phyloP scores from a whole-genome alignment of 257 asterid species.

The Cruciata laevipes region DNA sequence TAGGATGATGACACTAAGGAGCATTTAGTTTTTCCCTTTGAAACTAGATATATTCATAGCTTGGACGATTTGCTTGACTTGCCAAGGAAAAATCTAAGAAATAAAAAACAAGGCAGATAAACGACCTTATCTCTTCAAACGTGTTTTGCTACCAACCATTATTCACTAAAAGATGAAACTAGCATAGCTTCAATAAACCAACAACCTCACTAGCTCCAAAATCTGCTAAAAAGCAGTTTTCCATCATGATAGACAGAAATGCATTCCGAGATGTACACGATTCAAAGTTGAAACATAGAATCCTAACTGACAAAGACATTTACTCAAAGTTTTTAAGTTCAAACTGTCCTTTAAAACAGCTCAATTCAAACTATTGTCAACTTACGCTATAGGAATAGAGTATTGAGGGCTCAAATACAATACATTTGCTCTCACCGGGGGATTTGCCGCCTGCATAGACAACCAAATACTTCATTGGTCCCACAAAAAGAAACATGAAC shows the following conservation, averaged over 20 bases:
- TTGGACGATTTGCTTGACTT: neutral
- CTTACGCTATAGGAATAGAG: constrained; percentile 84
- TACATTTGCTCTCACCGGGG: constrained; percentile 88
- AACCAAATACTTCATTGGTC: constrained; percentile 16
- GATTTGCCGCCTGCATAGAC: constrained; percentile 57
- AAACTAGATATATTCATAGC: neutral
- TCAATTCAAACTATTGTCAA: constrained; percentile 7
- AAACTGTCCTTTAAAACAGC: neutral
- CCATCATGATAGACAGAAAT: neutral
- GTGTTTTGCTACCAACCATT: neutral
- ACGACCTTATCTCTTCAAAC: neutral
- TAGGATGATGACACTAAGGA: neutral
- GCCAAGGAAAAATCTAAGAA: neutral
- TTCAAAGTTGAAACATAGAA: neutral
- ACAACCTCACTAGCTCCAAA: neutral
- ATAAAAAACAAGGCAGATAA: too few species aligned
- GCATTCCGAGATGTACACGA: neutral
- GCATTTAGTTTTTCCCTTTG: neutral
- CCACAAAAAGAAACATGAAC: constrained; percentile 11
- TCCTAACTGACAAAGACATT: neutral
- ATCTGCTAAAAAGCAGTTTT: neutral
- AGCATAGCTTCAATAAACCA: neutral
- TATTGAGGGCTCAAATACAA: constrained; percentile 56
- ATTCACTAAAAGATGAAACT: neutral
- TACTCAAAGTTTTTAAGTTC: neutral